These are phyloP conservation scores for Sabuloglossum arenarium DNA, from an alignment of 495 filamentous ascomycete species.

Conservation along the genomic window DNA sequence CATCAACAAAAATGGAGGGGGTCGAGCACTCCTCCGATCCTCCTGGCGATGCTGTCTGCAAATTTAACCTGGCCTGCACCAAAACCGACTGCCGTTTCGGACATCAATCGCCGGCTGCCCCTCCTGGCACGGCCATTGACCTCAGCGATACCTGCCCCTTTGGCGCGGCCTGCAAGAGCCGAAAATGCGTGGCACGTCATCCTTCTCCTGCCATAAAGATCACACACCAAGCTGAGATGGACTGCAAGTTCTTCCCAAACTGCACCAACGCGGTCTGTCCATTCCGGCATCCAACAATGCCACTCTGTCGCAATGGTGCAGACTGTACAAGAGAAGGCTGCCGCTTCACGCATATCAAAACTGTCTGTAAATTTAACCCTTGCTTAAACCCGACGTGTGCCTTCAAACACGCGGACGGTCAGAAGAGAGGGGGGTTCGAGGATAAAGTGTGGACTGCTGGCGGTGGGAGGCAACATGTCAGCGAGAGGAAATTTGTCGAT, in stretches of 20 bases:
- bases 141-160: conserved; percentile 61
- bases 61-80: conserved; percentile 70
- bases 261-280: conserved; percentile 73
- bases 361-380: conserved; percentile 75
- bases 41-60: conserved; percentile 30
- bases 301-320: conserved; percentile 78
- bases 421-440: conserved; percentile 47
- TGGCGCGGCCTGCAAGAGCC: conserved; percentile 83
- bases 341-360: conserved; percentile 72
- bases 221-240: conserved; percentile 57
- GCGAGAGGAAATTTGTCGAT: conserved; percentile 82
- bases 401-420: conserved; percentile 85
- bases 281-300: conserved; percentile 65
- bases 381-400: conserved; percentile 69
- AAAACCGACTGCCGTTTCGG: conserved; percentile 81
- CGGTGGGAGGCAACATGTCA: conserved; percentile 40
- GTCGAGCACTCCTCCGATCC: conserved; percentile 12
- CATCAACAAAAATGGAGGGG: conserved; percentile 21
- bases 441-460: conserved; percentile 81
- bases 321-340: conserved; percentile 71
- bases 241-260: conserved; percentile 90
- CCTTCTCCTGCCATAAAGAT: conserved; percentile 70
- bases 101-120: conserved; percentile 83
- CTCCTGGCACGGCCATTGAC: conserved; percentile 61
- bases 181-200: conserved; percentile 79